phyloP scores from a whole-genome alignment of 2,329 filamentous ascomycete species.

The Mycosphaerella arachidis region DNA sequence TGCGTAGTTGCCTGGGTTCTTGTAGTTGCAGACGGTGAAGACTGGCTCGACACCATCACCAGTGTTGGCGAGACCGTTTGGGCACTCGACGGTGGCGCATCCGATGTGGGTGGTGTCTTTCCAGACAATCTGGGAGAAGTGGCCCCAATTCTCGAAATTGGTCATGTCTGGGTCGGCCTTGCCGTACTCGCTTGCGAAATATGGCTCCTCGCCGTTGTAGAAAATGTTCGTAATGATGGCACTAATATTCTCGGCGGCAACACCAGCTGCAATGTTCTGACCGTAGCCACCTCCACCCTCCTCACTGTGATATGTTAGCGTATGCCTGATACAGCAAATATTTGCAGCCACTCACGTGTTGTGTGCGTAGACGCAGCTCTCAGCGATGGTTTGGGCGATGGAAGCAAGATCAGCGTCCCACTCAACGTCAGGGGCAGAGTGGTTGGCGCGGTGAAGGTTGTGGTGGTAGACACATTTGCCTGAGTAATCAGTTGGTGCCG shows the following conservation, averaged over 20 bases:
- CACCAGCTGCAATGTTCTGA: conserved; percentile 82
- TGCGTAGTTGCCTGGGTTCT: conserved; percentile 54
- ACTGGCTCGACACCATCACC: conserved; percentile 47
- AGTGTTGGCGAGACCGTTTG: conserved; percentile 47
- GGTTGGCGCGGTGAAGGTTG: conserved; percentile 81
- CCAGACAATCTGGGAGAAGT: conserved; percentile 75
- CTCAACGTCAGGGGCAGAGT: conserved; percentile 60
- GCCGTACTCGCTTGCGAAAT: conserved; percentile 55
- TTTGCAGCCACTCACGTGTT: conserved; percentile 59
- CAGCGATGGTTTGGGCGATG: conserved; percentile 61
- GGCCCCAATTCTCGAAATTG: conserved; percentile 65
- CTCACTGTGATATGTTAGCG: conserved; percentile 42
- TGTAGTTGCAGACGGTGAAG: conserved; percentile 89
- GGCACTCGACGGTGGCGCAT: conserved; percentile 57
- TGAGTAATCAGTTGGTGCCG: conserved; percentile 29
- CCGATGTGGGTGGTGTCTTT: conserved; percentile 57
- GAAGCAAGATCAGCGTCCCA: conserved; percentile 63
- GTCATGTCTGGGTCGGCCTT: conserved; percentile 54
- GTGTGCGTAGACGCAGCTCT: conserved; percentile 68
- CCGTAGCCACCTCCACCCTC: conserved; percentile 66
- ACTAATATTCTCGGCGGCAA: conserved; percentile 54
- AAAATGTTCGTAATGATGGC: conserved; percentile 73
- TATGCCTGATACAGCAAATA: background rate
- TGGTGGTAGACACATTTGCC: conserved; percentile 61
- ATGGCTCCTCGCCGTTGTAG: conserved; percentile 76